These are phyloP conservation scores for Dissoconium aciculare DNA, from an alignment of 2,329 filamentous ascomycete genomes.

Conservation along the genomic window DNA sequence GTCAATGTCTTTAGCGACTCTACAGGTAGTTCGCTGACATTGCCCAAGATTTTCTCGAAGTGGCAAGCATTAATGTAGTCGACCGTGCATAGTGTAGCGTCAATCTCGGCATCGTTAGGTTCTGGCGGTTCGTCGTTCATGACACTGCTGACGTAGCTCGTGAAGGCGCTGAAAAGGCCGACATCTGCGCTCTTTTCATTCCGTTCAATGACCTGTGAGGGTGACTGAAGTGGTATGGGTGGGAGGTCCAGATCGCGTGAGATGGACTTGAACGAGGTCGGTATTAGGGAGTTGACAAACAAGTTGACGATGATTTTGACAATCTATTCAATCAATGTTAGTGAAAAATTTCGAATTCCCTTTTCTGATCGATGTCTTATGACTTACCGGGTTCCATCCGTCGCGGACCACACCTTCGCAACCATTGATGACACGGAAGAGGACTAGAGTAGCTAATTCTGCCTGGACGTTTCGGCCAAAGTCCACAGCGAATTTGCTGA, in stretches of 20 bases:
- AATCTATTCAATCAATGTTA: slow-evolving; percentile 43
- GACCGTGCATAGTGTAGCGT: slow-evolving; percentile 85
- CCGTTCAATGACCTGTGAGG: slow-evolving; percentile 84
- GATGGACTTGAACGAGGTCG: slow-evolving; percentile 56
- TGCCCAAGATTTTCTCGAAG: slow-evolving; percentile 66
- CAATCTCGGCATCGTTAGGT: slow-evolving; percentile 90
- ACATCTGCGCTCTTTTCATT: slow-evolving; percentile 62
- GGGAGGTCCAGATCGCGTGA: slow-evolving; percentile 55
- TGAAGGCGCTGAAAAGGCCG: slow-evolving; percentile 84
- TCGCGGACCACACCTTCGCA: slow-evolving; percentile 63
- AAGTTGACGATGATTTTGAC: slow-evolving; percentile 88
- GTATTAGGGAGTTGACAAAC: slow-evolving; percentile 87
- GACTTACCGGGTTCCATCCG: slow-evolving; percentile 63
- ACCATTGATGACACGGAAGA: slow-evolving; percentile 80
- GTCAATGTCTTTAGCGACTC: slow-evolving; percentile 48
- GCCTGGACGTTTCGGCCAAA: slow-evolving; percentile 88
- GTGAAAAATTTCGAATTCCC: slow-evolving; percentile 10
- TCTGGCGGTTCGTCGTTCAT: slow-evolving; percentile 95
- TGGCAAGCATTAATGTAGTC: slow-evolving; percentile 87
- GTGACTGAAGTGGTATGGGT: slow-evolving; percentile 75
- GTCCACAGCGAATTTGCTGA: slow-evolving; percentile 91
- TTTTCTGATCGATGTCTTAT: no score
- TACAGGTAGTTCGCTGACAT: slow-evolving; percentile 56
- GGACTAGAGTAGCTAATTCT: slow-evolving; percentile 82
- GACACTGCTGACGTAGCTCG: slow-evolving; percentile 96